Base-by-base conservation (phyloP, 2,329 filamentous ascomycete species). In the Fusarium xyrophilum region DNA sequence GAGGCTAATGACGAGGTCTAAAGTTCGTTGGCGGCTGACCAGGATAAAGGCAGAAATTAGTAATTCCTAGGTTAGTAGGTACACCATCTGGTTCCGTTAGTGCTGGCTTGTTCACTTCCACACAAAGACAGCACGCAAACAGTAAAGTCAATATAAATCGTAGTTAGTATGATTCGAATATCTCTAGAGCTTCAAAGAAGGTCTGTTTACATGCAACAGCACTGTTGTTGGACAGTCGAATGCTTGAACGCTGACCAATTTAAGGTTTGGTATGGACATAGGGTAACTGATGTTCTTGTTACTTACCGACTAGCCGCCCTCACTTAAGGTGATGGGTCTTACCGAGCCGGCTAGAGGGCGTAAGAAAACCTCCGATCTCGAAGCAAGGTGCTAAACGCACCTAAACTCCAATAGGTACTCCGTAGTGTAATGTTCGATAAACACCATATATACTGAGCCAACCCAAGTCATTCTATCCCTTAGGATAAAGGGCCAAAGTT, bases 31-130 rank as follows among this genome's bases (percentile, higher is more conserved):
- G 71, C 62, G 63, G 68, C 69, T 74, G 71, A 74, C 71, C 70
- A 68, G 71, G 63, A 58, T 69, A 57, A 63, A 47, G 43, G 50
- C 57, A 73, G 71, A 71, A 74, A 67, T 73, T 74, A 73, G 67
- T 63, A 74, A 74, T 71, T 65, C 59, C 64, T 56, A 56, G 17
- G 14, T 33, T 33, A 33, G 32, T 33, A 33, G 32, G 53, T 54
- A 59, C 44, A 56, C 28, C 39, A 51, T 30, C 50, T 52, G 42
- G 46, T 35, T 46, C 28, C 43, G 10, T 32, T 32, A 58, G 59
- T 63, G 25, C 27, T 60, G 35, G 40, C 50, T 53, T 40, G 13
- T 13, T 30, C 28, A 46, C 35, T 9, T 48, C 28, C 42, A 47
- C 56, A 23, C 30, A 51, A 47, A 60, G 40, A 44, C 28, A 38